Evolutionary conservation across 2,329 filamentous ascomycete species (phyloP).

Genomic region (Alternaria infectoria): DNA sequence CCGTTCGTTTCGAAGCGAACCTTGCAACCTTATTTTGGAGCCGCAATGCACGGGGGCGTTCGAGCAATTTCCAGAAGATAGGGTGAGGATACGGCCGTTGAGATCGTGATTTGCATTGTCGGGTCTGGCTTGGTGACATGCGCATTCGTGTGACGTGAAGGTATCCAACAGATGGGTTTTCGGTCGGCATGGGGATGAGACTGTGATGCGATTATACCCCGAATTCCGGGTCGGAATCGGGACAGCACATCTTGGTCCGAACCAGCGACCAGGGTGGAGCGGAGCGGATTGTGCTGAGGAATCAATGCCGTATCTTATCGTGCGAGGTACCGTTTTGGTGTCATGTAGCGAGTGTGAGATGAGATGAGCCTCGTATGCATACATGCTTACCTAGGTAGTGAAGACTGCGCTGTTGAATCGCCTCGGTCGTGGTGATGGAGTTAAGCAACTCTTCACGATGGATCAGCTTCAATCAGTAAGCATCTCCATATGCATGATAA

Average conservation of each 20-base stretch:
- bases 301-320: background rate
- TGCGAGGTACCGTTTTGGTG: background rate
- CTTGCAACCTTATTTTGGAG: constrained; percentile 11
- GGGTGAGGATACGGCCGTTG: background rate
- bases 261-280: background rate
- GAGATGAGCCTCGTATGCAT: constrained; percentile 1
- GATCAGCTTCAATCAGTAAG: background rate
- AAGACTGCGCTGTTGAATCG: background rate
- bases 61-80: background rate
- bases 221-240: constrained; percentile 2
- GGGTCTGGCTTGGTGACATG: too few species aligned
- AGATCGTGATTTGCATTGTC: background rate
- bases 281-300: constrained; percentile 1
- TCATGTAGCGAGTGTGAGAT: background rate
- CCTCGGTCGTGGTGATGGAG: background rate
- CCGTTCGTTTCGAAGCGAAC: constrained; percentile 14
- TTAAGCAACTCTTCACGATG: background rate
- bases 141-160: background rate
- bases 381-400: background rate
- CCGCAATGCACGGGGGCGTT: background rate
- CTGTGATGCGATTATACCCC: background rate
- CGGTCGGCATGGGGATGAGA: too few species aligned
- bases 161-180: background rate
- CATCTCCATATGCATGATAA: background rate
- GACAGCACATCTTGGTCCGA: background rate